These are phyloP conservation scores for Dipteronia sinensis DNA, from an alignment of 345 rosid species.

Conservation along the genomic window DNA sequence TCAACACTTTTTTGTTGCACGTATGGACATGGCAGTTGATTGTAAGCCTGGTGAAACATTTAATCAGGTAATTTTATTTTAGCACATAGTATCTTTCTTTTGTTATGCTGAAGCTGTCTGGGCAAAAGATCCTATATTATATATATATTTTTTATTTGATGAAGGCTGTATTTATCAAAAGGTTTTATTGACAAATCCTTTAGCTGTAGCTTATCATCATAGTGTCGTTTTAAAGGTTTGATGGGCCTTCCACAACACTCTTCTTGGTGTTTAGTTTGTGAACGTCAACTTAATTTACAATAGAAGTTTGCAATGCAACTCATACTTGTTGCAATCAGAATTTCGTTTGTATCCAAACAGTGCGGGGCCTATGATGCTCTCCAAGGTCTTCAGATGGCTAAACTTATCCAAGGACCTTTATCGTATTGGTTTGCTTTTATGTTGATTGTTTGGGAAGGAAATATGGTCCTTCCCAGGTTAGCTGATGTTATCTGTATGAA, in stretches of 20 bases:
- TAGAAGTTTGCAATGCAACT: background rate
- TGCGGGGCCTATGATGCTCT: background rate
- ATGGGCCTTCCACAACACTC: background rate
- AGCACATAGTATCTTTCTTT: background rate
- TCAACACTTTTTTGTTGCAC: constrained; percentile 81
- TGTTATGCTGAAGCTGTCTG: background rate
- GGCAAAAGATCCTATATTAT: background rate
- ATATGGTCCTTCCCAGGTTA: background rate
- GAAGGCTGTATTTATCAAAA: constrained; percentile 1
- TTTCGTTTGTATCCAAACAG: background rate
- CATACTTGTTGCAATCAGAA: background rate
- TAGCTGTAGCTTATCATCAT: background rate
- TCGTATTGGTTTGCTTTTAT: background rate
- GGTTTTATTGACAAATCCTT: background rate
- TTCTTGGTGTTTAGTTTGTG: background rate
- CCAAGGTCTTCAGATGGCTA: constrained; percentile 10
- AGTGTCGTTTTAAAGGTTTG: background rate
- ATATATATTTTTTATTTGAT: background rate
- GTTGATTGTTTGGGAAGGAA: background rate
- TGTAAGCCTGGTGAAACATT: constrained; percentile 72
- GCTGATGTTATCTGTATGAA: background rate
- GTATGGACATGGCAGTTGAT: constrained; percentile 80
- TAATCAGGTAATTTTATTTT: constrained; percentile 47
- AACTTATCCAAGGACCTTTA: background rate
- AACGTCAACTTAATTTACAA: background rate